Evolutionary conservation across 208 protist species (phyloP), one percentile per base, ranked within the genome.

Genomic region (Leishmania lainsoni): DNA sequence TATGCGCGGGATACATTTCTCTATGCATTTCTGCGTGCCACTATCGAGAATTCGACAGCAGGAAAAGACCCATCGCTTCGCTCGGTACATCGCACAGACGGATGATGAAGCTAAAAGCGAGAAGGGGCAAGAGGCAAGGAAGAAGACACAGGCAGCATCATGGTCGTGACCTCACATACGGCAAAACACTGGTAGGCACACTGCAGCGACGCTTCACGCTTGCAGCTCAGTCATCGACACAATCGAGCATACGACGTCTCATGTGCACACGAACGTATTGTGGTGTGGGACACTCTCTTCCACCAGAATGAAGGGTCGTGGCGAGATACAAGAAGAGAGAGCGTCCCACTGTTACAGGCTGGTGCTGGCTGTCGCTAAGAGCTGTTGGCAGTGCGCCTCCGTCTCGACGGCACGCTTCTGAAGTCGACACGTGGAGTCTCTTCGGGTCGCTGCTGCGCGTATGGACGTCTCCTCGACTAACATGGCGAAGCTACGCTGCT

Each of bases 381-480:
- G 75, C 10, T 80, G 69, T 9, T 68, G 74, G 65, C 90, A 94
- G 49, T 54, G 69, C 61, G 85, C 51, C 54, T 86, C 83, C n/a
- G 86, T 75, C 56, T 94, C 89, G 3, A 88, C 87, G 3, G 86
- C 80, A 59, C 91, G 87, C 32, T 87, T 81, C 45, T 91, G 77
- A 42, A 95, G 91, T 12, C 84, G 89, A 51, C 86, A 81, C n/a
- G 85, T 69, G 42, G 94, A 78, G n/a, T 91, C 84, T 58, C 90
- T 87, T 12, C 83, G 84, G 45, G 87, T 81, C 0, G 86, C 86
- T 0, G 80, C 79, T 0, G 83, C 86, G 49, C 90, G 89, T 35
- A 91, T 85, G 42, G 87, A 91, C 14, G 89, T 85, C 69, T 94
- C 91, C 54, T 95, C 89, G 45, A 97, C 88, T 49, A 93, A 81